A percentile compares a stretch with the other conserved stretches of the same genome.
phyloP scores from a whole-genome alignment of 2,329 filamentous ascomycete genomes.

The Xylaria sp. region DNA sequence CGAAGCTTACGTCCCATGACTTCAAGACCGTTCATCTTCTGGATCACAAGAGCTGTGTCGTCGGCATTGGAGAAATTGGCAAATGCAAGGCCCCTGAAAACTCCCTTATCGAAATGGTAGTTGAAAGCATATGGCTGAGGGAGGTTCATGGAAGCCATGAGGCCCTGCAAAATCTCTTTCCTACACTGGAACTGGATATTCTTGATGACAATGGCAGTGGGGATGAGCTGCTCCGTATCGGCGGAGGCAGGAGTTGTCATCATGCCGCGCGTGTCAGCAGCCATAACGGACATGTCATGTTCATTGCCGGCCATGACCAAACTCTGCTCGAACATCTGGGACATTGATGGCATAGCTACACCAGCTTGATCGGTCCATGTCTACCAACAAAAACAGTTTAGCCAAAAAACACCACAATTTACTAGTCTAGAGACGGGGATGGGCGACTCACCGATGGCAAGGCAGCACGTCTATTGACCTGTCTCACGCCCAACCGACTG shows the following conservation, averaged over 20 bases:
- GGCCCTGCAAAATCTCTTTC: slow-evolving; percentile 85
- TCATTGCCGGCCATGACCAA: slow-evolving; percentile 38
- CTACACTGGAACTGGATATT: slow-evolving; percentile 98
- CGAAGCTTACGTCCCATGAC: slow-evolving; percentile 89
- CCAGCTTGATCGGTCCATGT: slow-evolving; percentile 47
- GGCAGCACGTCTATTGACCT: slow-evolving; percentile 52
- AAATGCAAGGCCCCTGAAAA: slow-evolving; percentile 93
- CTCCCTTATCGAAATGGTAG: slow-evolving; percentile 97
- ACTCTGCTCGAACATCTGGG: slow-evolving; percentile 32
- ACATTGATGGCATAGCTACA: slow-evolving; percentile 40
- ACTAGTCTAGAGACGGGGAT: slow-evolving; percentile 13
- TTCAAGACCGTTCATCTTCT: slow-evolving; percentile 91
- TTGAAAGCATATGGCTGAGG: slow-evolving; percentile 98
- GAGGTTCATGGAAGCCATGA: slow-evolving; percentile 92
- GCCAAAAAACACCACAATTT: background rate
- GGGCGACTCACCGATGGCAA: slow-evolving; percentile 64
- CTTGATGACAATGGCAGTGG: slow-evolving; percentile 98
- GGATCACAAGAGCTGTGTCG: slow-evolving; percentile 88
- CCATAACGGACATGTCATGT: slow-evolving; percentile 32
- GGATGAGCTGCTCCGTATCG: slow-evolving; percentile 82
- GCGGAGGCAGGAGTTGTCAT: slow-evolving; percentile 41
- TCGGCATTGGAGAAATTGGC: slow-evolving; percentile 96
- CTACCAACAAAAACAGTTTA: slow-evolving; percentile 30
- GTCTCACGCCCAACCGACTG: slow-evolving; percentile 46
- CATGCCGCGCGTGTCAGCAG: slow-evolving; percentile 38